Evolutionary conservation across 2,329 filamentous ascomycete genomes (phyloP), one percentile per base, ranked within the genome.

Genomic region (Onygena corvina): DNA sequence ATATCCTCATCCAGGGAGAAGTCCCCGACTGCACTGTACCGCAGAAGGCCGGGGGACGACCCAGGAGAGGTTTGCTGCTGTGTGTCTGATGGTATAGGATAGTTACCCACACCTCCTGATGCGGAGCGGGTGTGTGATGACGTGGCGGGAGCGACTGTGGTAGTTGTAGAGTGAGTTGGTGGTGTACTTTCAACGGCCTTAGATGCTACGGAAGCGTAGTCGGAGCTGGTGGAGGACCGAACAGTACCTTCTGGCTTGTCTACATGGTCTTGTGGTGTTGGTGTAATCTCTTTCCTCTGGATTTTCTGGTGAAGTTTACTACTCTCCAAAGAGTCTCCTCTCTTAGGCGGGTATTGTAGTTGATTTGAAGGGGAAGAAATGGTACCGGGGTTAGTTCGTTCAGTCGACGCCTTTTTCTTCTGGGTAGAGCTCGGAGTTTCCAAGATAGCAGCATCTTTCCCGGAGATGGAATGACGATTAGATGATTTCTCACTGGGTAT

Each of bases 1-100:
- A 95, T 87, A 62, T 96, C 92, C 65, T 95, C 89, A 56, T 96
- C 90, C 82, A 94, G 81, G 52, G 84, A 92, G 61, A 95, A 92
- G 56, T 94, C 88, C 49, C 82, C 86, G 47, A 86, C 86, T 36
- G 78, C 76, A 65, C 84, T 94, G 53, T 78, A 86, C 59, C 82
- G 76, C 56, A 83, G 79, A 54, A 86, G 70, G 58, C 80, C 81
- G 7, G 83, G 81, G 7, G 83, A 85, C 33, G 67, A 65, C 56
- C 78, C 76, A 55, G 70, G 52, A 64, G 75, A 59, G 53, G 57
- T 60, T 57, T 54, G 27, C 59, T 56, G 11, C 33, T 25, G 38
- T 47, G 31, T 16, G 49, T 21, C 48, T 52, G 48, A 27, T 35
- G 30, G 36, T 33, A 42, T 14, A 42, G 21, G 6, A 42, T 42